These are phyloP conservation scores for Usnea hakonensis DNA, from an alignment of 495 filamentous ascomycete species.

Conservation along the genomic window DNA sequence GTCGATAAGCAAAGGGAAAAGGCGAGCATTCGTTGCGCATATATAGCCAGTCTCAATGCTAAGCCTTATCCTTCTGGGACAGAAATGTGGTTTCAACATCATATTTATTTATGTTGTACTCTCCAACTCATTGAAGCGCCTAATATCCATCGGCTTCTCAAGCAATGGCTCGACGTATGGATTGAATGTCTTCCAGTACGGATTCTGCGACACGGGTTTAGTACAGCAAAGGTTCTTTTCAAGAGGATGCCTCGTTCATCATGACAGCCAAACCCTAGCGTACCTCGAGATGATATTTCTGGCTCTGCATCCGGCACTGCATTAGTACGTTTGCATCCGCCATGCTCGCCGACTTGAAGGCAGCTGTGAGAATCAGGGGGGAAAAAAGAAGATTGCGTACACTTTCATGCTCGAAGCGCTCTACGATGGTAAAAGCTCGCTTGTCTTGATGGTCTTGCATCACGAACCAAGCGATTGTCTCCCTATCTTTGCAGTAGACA, in stretches of 20 bases:
- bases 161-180: not conserved
- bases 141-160: not conserved
- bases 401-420: constrained; percentile 28
- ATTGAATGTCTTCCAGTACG: not conserved
- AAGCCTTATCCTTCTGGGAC: too few species aligned
- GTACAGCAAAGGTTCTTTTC: not conserved
- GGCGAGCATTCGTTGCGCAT: not conserved
- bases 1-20: too few species aligned
- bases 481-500: constrained; percentile 58
- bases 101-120: too few species aligned
- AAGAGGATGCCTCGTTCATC: not conserved
- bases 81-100: too few species aligned
- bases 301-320: not conserved
- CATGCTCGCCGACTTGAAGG: not conserved
- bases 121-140: not conserved
- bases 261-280: not conserved
- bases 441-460: constrained; percentile 58
- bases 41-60: not conserved
- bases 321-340: not conserved
- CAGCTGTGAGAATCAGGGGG: not conserved
- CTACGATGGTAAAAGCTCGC: constrained; percentile 61
- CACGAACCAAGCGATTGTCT: constrained; percentile 59
- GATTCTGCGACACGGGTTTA: not conserved
- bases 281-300: constrained; percentile 1
- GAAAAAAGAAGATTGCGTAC: not conserved